Conservation (phyloP, 139 green algal genomes). For the Coccomyxa sp. region DNA sequence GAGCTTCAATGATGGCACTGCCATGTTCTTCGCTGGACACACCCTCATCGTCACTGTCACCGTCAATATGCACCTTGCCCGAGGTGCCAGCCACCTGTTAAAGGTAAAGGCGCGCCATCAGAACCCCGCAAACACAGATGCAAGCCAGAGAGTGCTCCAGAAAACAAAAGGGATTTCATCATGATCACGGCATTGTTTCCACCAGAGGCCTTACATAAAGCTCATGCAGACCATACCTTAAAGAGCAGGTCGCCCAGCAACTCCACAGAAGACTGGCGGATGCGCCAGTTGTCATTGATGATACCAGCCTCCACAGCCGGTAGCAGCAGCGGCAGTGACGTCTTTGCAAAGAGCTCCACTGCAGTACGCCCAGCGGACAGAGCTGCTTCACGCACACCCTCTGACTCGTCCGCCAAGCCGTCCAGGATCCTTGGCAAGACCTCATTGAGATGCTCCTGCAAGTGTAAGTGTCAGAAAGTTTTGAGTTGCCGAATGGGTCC, state of each 20-base stretch:
- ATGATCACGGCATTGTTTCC: too few relatives aligned
- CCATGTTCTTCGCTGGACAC: slow-evolving; percentile 80
- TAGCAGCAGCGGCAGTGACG: slow-evolving; percentile 80
- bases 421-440: slow-evolving; percentile 84
- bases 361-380: slow-evolving; percentile 70
- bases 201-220: neutral
- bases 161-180: too few relatives aligned
- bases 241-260: slow-evolving; percentile 96
- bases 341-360: slow-evolving; percentile 78
- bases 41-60: slow-evolving; percentile 91
- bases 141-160: neutral
- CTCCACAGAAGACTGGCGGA: slow-evolving; percentile 88
- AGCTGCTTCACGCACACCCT: slow-evolving; percentile 88
- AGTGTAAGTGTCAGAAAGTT: neutral
- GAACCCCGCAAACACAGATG: neutral
- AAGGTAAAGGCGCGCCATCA: neutral
- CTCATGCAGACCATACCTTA: slow-evolving; percentile 58
- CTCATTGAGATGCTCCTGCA: slow-evolving; percentile 64
- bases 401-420: slow-evolving; percentile 90
- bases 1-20: slow-evolving; percentile 65
- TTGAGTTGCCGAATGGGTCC: neutral
- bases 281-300: slow-evolving; percentile 87
- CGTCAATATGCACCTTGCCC: slow-evolving; percentile 82
- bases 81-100: slow-evolving; percentile 76
- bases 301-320: slow-evolving; percentile 85